A percentile compares a stretch with the other conserved stretches of the same genome.
phyloP scores from a whole-genome alignment of 306 rosid species.

The Luffa acutangula region DNA sequence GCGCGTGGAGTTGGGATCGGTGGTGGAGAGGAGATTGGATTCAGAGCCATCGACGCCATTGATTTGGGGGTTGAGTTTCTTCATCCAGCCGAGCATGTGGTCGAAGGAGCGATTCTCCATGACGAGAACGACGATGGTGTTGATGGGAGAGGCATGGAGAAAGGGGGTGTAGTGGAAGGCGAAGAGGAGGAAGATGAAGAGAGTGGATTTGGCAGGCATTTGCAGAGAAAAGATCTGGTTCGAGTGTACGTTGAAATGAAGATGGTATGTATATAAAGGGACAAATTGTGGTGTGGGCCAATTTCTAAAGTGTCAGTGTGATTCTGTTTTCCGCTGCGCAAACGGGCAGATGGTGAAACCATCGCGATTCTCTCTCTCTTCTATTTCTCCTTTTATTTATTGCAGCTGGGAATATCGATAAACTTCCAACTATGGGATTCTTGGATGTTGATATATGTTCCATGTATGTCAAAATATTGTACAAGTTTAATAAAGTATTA shows the following conservation, averaged over 20 bases:
- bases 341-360: not conserved
- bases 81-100: constrained; percentile 99
- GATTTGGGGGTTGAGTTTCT: constrained; percentile 53
- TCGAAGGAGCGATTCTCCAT: constrained; percentile 96
- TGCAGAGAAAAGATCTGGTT: no score
- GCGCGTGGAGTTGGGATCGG: constrained; percentile 41
- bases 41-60: constrained; percentile 71
- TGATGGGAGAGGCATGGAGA: constrained; percentile 40
- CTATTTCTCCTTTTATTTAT: not conserved
- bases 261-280: not conserved
- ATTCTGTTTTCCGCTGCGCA: not conserved
- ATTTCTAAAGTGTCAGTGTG: not conserved
- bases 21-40: constrained; percentile 21
- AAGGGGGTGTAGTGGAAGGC: not conserved
- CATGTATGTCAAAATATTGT: no score
- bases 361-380: not conserved
- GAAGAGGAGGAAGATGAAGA: constrained; percentile 10
- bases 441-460: no score
- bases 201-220: not conserved
- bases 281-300: not conserved
- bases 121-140: constrained; percentile 61
- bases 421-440: no score
- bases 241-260: no score
- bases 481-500: no score
- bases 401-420: no score